Evolutionary conservation across 2,329 filamentous ascomycete species (phyloP), one percentile per base, ranked within the genome.

Genomic region (Apiospora pterosperma): DNA sequence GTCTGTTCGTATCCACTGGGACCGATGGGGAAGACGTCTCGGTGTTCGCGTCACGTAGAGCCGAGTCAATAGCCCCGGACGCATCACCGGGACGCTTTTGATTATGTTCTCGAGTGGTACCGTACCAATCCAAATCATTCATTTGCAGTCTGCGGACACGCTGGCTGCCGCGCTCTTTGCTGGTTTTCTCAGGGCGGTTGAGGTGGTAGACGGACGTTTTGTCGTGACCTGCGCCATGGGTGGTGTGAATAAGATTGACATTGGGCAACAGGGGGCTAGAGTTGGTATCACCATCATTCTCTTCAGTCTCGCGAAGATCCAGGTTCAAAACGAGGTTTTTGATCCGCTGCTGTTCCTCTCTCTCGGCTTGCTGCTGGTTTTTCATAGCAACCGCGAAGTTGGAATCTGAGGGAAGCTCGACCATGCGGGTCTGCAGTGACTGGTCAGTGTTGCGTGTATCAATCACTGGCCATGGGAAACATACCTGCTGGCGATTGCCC

Each of bases 291-390:
- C 93, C 90, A 82, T 96, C 92, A 73, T 84, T 80, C 69, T 93
- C 90, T 74, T 96, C 92, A 70, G 83, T 90, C 73, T 96, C 93
- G 62, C 92, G 89, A 75, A 97, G 88, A 79, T 99, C 96, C 75
- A 97, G 97, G 78, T 97, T 98, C 71, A 99, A 83, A 63, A 99
- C 96, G 58, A 99, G 84, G 73, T 93, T 97, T 82, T 99, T 99
- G 87, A 99, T 99, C 67, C 96, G 92, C 77, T 97, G 93, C 77
- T 99, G 95, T 77, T 99, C 96, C 75, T 97, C 96, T 62, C 91
- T 90, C 76, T 98, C 95, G 3, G 93, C 95, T 78, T 96, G 92
- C 76, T 97, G 94, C 80, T 98, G 94, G 66, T 88, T 93, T 76
- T 93, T 96, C 93, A 99, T 96, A 52, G 96, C 96, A 69, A 98